Evolutionary conservation across 306 rosid genomes (phyloP).

Genomic region (Acacia melanoxylon): DNA sequence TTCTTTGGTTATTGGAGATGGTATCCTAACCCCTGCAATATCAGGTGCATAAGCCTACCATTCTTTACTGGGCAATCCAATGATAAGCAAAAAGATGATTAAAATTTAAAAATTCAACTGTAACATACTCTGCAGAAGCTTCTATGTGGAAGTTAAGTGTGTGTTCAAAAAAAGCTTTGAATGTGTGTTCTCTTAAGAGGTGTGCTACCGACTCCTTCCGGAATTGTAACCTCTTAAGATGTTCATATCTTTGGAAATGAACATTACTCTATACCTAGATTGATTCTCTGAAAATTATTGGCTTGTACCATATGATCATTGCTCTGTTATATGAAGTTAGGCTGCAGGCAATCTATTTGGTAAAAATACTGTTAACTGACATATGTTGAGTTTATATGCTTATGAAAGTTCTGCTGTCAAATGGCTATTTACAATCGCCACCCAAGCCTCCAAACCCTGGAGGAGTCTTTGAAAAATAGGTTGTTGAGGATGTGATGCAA

Average conservation of each 20-base stretch:
- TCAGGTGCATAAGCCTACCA: conserved; percentile 61
- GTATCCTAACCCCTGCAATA: conserved; percentile 93
- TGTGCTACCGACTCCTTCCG: too few species aligned
- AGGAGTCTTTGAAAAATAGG: not conserved
- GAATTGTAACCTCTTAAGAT: too few species aligned
- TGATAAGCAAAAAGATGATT: not conserved
- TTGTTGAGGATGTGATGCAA: not conserved
- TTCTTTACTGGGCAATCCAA: not conserved
- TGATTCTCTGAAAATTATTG: not conserved
- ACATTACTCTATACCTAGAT: not conserved
- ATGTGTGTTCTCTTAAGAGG: too few species aligned
- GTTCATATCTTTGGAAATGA: not conserved
- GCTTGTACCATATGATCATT: not conserved
- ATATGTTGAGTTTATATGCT: not conserved
- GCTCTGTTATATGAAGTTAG: not conserved
- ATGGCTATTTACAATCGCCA: not conserved
- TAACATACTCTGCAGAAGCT: not conserved
- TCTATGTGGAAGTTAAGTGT: not conserved
- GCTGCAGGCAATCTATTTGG: not conserved
- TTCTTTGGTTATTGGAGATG: conserved; percentile 97
- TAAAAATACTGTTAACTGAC: not conserved
- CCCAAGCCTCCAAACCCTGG: not conserved
- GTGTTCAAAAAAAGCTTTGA: not conserved
- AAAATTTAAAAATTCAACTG: not conserved
- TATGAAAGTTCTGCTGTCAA: not conserved